These are phyloP conservation scores for Taphrina deformans DNA, from an alignment of 1,139 yeast species.

Conservation along the genomic window DNA sequence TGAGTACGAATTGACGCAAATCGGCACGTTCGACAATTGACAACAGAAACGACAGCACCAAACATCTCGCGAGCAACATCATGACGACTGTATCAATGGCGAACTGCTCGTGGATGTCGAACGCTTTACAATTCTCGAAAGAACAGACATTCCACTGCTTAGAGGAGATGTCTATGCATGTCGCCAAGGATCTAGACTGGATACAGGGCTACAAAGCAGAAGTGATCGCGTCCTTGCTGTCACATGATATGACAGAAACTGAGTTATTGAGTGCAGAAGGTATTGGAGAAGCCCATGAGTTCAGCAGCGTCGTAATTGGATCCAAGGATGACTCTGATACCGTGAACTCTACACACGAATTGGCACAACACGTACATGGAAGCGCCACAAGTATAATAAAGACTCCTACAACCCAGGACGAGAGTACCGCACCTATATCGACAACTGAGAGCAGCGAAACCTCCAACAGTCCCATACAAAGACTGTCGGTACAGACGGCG, in stretches of 20 bases:
- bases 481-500: not conserved
- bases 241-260: not conserved
- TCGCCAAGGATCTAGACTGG: conserved; percentile 23
- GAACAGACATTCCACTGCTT: not conserved
- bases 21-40: too few species aligned
- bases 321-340: not conserved
- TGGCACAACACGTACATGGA: not conserved
- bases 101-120: not conserved
- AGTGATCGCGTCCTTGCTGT: not conserved
- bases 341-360: not conserved
- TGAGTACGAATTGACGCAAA: too few species aligned
- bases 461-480: not conserved
- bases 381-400: not conserved
- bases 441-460: not conserved
- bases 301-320: not conserved
- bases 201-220: not conserved
- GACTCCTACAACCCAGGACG: not conserved
- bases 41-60: too few species aligned
- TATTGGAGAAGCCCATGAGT: not conserved
- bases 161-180: conserved; percentile 21
- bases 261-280: not conserved
- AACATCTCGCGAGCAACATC: not conserved
- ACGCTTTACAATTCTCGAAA: not conserved
- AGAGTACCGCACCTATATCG: not conserved
- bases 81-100: not conserved